These are phyloP conservation scores for Cladosporium sp. DNA, from an alignment of 2,329 filamentous ascomycete genomes.

Conservation along the genomic window DNA sequence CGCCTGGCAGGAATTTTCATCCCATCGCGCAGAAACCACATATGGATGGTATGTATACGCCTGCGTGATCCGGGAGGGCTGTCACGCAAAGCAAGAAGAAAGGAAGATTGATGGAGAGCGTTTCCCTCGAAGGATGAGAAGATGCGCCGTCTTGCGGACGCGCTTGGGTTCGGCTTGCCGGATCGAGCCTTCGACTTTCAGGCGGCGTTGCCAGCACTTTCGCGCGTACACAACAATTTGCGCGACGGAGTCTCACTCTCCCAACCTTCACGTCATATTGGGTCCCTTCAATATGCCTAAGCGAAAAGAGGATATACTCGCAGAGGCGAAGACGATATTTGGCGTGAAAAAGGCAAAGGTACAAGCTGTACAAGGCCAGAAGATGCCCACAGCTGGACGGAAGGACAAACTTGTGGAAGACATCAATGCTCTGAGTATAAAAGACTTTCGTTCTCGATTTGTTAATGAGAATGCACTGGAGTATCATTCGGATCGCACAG, in stretches of 20 bases:
- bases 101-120: not conserved
- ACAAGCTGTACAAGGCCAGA: not conserved
- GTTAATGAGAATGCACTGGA: slow-evolving; percentile 5
- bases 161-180: slow-evolving; percentile 8
- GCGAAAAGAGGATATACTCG: not conserved
- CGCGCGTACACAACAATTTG: not conserved
- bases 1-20: slow-evolving; percentile 23
- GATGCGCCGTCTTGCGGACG: slow-evolving; percentile 1
- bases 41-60: slow-evolving; percentile 2
- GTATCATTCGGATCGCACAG: slow-evolving; percentile 15
- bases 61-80: not conserved
- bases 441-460: slow-evolving; percentile 22
- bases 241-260: not conserved
- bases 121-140: not conserved
- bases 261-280: not conserved
- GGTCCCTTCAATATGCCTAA: not conserved
- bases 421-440: slow-evolving; percentile 21
- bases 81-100: not conserved
- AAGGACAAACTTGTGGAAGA: slow-evolving; percentile 22
- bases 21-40: slow-evolving; percentile 20
- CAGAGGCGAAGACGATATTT: not conserved
- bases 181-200: not conserved
- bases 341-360: slow-evolving; percentile 6
- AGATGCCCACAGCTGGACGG: not conserved
- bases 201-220: slow-evolving; percentile 1